Evolutionary conservation across 257 asterid species (phyloP), one percentile per base, ranked within the genome.

Genomic region (Lithospermum erythrorhizon): DNA sequence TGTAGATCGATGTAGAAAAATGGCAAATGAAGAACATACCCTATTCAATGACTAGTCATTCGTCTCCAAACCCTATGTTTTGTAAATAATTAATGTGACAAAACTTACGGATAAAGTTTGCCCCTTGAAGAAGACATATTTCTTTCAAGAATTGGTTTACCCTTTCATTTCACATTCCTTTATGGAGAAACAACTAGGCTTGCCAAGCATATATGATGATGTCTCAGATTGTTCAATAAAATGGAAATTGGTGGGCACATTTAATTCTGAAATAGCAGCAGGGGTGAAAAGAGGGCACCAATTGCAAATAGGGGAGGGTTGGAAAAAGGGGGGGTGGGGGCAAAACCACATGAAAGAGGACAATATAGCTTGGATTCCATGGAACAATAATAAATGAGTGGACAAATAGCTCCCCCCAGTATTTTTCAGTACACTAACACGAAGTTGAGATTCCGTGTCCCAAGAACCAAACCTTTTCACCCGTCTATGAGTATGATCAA

Each of bases 321-420:
- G 29, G 29, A 5, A 11, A 53, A 58, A 29, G 32, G 21, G 1
- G 45, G 6, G 23, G 61, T 45, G 32, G 32, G 32, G 32, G 27
- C 27, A 24, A 24, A 24, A 24, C 27, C 27, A 24, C 27, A 24
- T 24, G 27, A 24, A 24, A 55, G 47, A 54, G 14, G 66, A 72
- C 55, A 60, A 60, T 37, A 20, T 20, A 53, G 47, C 37, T 45
- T 32, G 9, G 53, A 58, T 27, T 27, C 32, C 5, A 27, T 27
- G 32, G 32, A 27, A 27, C 32, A 27, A 56, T 59, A 57, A 53
- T 64, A 55, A 65, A 61, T 53, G 35, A 68, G 70, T 53, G 75
- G 82, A 77, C 75, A 70, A 67, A 68, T 53, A 64, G 64, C 56
- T 57, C 48, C 55, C 61, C 48, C 48, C 63, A 54, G 61, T 35